Evolutionary conservation across 257 asterid genomes (phyloP).

Genomic region (Coffea eugenioides): DNA sequence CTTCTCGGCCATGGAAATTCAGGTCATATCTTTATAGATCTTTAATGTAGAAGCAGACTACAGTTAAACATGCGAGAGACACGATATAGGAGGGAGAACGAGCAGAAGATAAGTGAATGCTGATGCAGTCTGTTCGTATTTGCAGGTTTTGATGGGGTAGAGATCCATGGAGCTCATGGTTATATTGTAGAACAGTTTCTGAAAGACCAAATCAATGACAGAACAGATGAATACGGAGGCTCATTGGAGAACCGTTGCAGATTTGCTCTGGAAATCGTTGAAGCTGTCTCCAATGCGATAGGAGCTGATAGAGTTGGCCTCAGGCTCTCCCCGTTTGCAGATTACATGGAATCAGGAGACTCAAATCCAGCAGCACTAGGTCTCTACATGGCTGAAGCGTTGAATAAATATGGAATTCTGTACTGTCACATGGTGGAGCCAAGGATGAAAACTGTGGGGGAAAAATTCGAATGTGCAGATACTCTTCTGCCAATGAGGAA

Average conservation of each 20-base stretch:
- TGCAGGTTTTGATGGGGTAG: conserved; percentile 31
- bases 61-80: no score
- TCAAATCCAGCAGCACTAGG: conserved; percentile 63
- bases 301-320: conserved; percentile 42
- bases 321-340: conserved; percentile 39
- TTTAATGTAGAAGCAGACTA: no score
- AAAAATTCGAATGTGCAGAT: conserved; percentile 28
- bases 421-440: conserved; percentile 79
- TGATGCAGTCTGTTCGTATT: no score
- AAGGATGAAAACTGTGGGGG: conserved; percentile 34
- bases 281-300: conserved; percentile 27
- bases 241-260: conserved; percentile 33
- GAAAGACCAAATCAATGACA: conserved; percentile 36
- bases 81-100: no score
- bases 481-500: conserved; percentile 56
- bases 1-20: no score
- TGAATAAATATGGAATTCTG: conserved; percentile 42
- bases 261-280: conserved; percentile 25
- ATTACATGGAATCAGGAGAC: conserved; percentile 38
- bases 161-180: conserved; percentile 35
- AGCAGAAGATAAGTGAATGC: no score
- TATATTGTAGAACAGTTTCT: conserved; percentile 34
- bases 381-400: conserved; percentile 49
- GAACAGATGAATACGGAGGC: conserved; percentile 35
- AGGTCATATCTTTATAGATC: no score